A percentile compares a stretch with the other conserved stretches of the same genome.
Evolutionary conservation across 208 protist species (phyloP).

Genomic region (Phytomonas francai): DNA sequence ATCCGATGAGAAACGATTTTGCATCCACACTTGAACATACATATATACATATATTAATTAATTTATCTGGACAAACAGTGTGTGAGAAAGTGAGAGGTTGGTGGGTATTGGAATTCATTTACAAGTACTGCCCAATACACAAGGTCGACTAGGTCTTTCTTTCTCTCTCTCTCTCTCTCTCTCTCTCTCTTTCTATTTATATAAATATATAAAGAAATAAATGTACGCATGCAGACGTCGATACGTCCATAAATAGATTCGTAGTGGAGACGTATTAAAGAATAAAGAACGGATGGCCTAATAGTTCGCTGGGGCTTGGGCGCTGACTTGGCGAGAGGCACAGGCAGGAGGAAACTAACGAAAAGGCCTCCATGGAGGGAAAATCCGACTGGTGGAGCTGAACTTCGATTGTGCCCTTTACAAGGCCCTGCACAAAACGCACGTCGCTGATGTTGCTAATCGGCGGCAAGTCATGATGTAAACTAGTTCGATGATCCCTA

Average conservation of each 20-base stretch:
- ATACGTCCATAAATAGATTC: no score
- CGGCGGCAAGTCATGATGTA: conserved; percentile 15
- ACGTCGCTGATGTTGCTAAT: conserved; percentile 15
- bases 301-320: conserved; percentile 32
- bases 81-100: no score
- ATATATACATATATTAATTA: no score
- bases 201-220: neutral
- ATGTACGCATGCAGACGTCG: neutral
- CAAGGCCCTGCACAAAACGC: conserved; percentile 28
- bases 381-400: neutral
- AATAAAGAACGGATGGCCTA: conserved; percentile 52
- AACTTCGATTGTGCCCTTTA: conserved; percentile 17
- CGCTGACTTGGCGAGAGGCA: conserved; percentile 21
- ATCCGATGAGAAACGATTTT: no score
- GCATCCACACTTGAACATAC: no score
- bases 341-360: conserved; percentile 36
- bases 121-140: neutral
- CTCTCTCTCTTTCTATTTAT: neutral
- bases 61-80: no score
- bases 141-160: neutral
- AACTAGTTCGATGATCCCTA: no score
- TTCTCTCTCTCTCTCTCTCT: neutral
- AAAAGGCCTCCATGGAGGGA: conserved; percentile 17
- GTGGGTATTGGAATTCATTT: conserved; percentile 1
- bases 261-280: neutral